Conservation (phyloP, 768 basidiomycete genomes). For the Amanita phalloides region DNA sequence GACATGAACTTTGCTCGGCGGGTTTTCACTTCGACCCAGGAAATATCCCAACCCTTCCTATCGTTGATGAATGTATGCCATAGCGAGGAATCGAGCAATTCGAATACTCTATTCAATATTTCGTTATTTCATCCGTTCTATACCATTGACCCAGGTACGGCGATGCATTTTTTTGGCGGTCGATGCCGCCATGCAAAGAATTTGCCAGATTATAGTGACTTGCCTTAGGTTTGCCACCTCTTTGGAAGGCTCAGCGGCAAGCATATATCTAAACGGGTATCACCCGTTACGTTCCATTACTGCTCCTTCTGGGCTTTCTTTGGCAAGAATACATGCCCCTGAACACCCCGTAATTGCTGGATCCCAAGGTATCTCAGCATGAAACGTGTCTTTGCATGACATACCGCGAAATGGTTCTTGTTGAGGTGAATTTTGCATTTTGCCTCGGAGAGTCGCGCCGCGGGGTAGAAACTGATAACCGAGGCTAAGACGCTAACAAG, state of each 20-base stretch:
- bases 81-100: not conserved
- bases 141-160: too few species aligned
- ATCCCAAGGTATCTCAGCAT: not conserved
- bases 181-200: too few species aligned
- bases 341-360: not conserved
- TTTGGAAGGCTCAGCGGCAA: too few species aligned
- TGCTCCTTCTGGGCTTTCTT: not conserved
- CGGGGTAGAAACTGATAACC: not conserved
- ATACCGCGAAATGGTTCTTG: not conserved
- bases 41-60: not conserved
- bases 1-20: not conserved
- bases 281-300: too few species aligned
- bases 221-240: too few species aligned
- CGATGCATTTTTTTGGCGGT: too few species aligned
- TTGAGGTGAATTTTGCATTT: not conserved
- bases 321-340: not conserved
- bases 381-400: not conserved
- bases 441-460: not conserved
- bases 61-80: not conserved
- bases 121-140: too few species aligned
- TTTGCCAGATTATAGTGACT: too few species aligned
- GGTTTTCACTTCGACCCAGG: not conserved
- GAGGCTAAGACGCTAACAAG: not conserved
- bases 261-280: too few species aligned
- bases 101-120: too few species aligned